Evolutionary conservation across 164 flowering plant genomes (phyloP).

Genomic region (Saururus chinensis): DNA sequence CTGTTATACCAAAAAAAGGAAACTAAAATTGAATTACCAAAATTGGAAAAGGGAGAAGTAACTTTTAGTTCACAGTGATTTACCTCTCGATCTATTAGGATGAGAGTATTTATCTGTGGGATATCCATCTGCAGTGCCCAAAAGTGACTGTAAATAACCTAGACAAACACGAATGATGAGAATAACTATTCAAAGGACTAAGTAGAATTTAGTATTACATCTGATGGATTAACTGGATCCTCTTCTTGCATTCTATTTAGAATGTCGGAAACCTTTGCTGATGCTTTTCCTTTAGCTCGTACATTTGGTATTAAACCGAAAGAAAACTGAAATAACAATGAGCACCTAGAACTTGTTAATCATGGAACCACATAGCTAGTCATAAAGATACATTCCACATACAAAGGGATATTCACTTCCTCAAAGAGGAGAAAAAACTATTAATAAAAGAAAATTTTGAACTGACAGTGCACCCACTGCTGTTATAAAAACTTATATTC

Average conservation of each 20-base stretch:
- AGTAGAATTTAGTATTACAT: slow-evolving; percentile 35
- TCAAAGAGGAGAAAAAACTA: no score
- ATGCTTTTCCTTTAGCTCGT: slow-evolving; percentile 91
- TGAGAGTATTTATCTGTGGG: slow-evolving; percentile 82
- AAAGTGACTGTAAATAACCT: slow-evolving; percentile 5
- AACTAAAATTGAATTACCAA: neutral
- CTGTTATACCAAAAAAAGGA: neutral
- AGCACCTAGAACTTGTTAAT: neutral
- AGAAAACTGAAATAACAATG: slow-evolving; percentile 36
- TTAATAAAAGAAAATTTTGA: neutral
- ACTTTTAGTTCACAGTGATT: neutral
- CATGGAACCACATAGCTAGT: no score
- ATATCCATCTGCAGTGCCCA: slow-evolving; percentile 39
- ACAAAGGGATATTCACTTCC: no score
- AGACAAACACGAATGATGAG: neutral
- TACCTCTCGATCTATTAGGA: slow-evolving; percentile 93
- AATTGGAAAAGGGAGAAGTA: neutral
- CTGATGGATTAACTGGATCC: slow-evolving; percentile 67
- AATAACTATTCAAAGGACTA: neutral
- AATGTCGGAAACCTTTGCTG: slow-evolving; percentile 80
- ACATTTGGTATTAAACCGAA: slow-evolving; percentile 88
- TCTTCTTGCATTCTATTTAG: slow-evolving; percentile 76
- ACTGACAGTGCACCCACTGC: neutral
- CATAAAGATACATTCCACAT: no score
- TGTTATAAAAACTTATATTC: neutral